Evolutionary conservation across 257 asterid species (phyloP).

Genomic region (Lithospermum erythrorhizon): DNA sequence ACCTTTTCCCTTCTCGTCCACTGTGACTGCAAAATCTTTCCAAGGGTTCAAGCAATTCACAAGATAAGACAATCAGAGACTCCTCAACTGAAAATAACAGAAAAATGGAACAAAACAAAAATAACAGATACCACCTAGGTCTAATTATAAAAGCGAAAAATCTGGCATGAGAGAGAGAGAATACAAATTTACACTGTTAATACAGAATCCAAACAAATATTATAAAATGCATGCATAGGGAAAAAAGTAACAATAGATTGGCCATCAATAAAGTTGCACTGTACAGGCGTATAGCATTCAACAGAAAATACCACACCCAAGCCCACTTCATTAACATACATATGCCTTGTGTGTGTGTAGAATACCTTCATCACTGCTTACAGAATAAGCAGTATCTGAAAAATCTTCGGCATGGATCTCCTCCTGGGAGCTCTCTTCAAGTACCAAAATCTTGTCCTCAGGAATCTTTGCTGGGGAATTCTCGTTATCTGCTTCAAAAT

Average conservation of each 20-base stretch:
- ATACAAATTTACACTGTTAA: neutral
- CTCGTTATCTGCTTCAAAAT: constrained; percentile 5
- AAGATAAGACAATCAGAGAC: neutral
- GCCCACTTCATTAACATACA: no score
- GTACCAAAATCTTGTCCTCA: neutral
- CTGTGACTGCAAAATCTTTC: neutral
- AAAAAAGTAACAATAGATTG: no score
- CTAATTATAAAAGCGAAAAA: neutral
- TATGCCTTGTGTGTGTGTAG: neutral
- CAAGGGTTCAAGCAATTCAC: neutral
- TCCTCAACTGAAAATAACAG: constrained; percentile 1
- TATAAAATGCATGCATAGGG: no score
- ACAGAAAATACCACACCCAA: no score
- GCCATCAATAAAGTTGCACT: no score
- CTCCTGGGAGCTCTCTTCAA: constrained; percentile 10
- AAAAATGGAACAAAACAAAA: neutral
- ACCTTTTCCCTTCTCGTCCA: constrained; percentile 3
- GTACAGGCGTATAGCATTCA: no score
- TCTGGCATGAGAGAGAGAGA: neutral
- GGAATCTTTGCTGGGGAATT: neutral
- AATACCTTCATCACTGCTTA: constrained; percentile 13
- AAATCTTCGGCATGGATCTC: constrained; percentile 4
- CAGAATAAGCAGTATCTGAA: constrained; percentile 12
- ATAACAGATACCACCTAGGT: neutral
- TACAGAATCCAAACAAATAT: neutral